Evolutionary conservation across 306 rosid genomes (phyloP), one percentile per base, ranked within the genome.

Genomic region (Calophaca sinica): DNA sequence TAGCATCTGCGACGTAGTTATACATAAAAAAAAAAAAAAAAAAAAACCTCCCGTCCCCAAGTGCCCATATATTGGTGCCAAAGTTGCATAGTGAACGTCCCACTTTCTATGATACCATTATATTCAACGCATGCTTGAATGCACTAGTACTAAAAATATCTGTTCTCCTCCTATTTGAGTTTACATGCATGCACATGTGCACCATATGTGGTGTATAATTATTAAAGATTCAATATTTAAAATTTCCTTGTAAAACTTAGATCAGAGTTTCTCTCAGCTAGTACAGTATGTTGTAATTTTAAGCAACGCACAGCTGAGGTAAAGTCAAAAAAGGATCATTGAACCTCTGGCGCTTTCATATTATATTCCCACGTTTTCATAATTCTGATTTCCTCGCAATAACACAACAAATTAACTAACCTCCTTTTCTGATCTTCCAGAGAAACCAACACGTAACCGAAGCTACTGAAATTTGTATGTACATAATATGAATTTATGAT

Each of bases 381-480:
- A 54, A 44, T 45, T 54, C 71, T 63, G 55, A 62, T 20, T 20
- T 20, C 26, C 26, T 20, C 26, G 15, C 35, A 63, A 32, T 41
- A 41, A 9, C 51, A 33, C 42, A 41, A 9, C 13, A 2, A 42
- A 9, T 20, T 44, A 48, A 15, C 74, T 53, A 46, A 46, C 50
- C 41, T 13, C 31, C 35, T 15, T 68, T 41, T 68, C 54, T 38
- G 45, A 73, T 70, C 71, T 60, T 57, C 31, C 38, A 45, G 52
- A 45, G 62, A 59, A 48, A 82, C 28, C 20, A 58, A 10, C 61
- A 36, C 26, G 3, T 13, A 78, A 39, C 28, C 11, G 50, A 45
- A 52, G 57, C 44, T 32, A 33, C 12, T 35, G 53, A 55, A 57
- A 33, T 65, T 65, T 29, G 65, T 72, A 67, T 66, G 51, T 60